Conservation (phyloP, 257 asterid species). For the Nicotiana tomentosiformis region DNA sequence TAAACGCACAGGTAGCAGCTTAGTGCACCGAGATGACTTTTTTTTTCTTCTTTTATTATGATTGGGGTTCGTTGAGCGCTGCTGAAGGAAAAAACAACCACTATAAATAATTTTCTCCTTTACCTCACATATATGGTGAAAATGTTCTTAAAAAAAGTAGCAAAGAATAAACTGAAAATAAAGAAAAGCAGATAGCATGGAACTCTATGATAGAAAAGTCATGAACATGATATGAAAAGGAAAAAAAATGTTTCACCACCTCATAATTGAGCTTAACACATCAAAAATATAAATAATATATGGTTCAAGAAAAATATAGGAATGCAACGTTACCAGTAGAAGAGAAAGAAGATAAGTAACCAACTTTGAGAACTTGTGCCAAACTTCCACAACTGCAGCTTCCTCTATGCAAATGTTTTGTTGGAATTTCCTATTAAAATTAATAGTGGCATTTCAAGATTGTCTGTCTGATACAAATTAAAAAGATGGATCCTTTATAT, state of each 20-base stretch:
- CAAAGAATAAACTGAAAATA: not conserved
- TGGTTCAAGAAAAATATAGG: not conserved
- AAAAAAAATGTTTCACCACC: not conserved
- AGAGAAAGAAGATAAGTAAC: conserved; percentile 10
- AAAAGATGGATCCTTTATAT: conserved; percentile 1
- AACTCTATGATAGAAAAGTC: not conserved
- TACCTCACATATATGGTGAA: no score
- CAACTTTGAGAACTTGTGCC: not conserved
- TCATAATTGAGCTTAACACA: not conserved
- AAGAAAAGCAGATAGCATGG: not conserved
- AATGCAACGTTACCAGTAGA: not conserved
- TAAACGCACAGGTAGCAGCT: no score
- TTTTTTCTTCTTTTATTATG: no score
- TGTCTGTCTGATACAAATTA: not conserved
- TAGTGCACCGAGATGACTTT: no score
- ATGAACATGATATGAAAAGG: not conserved
- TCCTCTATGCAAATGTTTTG: not conserved
- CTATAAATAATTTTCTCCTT: no score
- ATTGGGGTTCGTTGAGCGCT: no score
- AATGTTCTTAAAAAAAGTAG: no score
- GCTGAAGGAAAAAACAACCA: no score
- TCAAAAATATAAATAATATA: not conserved
- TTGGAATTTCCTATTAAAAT: not conserved
- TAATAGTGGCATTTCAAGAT: not conserved
- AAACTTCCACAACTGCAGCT: not conserved